A percentile compares a stretch with the other conserved stretches of the same genome.
Conservation (phyloP, 75 land plant species). For the Selaginella tamariscina region DNA sequence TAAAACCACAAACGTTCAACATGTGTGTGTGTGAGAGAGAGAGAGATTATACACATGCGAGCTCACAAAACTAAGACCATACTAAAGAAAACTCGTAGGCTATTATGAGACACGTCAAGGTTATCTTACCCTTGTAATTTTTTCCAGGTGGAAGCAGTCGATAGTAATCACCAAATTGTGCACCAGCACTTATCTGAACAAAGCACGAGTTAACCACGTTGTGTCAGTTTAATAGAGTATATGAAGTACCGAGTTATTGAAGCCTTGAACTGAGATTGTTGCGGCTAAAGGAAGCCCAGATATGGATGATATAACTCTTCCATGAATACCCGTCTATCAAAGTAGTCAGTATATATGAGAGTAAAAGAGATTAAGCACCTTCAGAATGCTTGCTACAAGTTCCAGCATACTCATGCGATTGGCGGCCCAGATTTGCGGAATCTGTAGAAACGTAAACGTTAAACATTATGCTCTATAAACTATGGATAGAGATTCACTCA, state of each 20-base stretch:
- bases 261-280: constrained; percentile 49
- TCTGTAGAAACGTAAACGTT: constrained; percentile 30
- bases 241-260: constrained; percentile 50
- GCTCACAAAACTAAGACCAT: background rate
- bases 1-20: background rate
- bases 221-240: background rate
- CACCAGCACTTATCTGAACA: constrained; percentile 51
- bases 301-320: constrained; percentile 51
- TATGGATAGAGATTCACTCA: constrained; percentile 7
- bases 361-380: constrained; percentile 33
- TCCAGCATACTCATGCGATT: constrained; percentile 84
- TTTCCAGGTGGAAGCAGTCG: constrained; percentile 55
- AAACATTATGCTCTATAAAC: background rate
- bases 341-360: background rate
- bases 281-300: constrained; percentile 64
- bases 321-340: constrained; percentile 73
- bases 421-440: constrained; percentile 61
- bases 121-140: constrained; percentile 55
- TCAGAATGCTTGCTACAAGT: constrained; percentile 69
- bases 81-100: background rate
- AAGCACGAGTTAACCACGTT: background rate
- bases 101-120: background rate
- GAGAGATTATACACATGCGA: background rate
- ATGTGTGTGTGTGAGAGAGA: background rate
- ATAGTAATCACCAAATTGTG: constrained; percentile 60